Base-by-base conservation (phyloP, 2,329 filamentous ascomycete species). In the Myriosclerotinia curreyana region DNA sequence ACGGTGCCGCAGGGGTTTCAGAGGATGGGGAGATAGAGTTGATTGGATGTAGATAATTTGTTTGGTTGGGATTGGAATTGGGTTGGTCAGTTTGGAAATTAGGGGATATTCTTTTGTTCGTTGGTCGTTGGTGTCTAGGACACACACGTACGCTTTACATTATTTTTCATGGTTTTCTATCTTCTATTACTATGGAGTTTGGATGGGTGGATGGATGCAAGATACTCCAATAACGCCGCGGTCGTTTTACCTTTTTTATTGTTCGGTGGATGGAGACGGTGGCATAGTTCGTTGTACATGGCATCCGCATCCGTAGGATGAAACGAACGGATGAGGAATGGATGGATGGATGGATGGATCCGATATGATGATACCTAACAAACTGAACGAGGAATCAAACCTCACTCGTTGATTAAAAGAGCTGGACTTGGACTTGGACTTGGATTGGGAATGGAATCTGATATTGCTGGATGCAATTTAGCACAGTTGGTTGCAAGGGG, bases 1-100 rank as follows among this genome's bases (percentile, higher is more conserved):
- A 11, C 75, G 70, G 50, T 79, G 80, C 67, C 68, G 28, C 55
- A 60, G 9, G 56, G 69, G 25, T 70, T 72, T 53, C 70, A 66
- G 25, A 70, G 66, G 65, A 65, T 71, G 20, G 72, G 73, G 20
- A 68, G 28, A 52, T 34, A 25, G 17, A n/a, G 25, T 28, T 46
- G 17, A 28, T 12, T 11, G 42, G 28, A 31, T 56, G 40, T 56
- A 56, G 53, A 46, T 56, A 56, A 46, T 56, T 31, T 44, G 14
- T 56, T n/a, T 9, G 6, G 12, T 56, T 3, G 15, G 38, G 40
- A 28, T 28, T 12, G 28, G 28, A 31, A 2, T 6, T 2, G 54
- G 40, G 20, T 34, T 28, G 12, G n/a, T 9, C 46, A 49, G n/a
- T 5, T 49, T 49, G 7, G 20, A 20, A 22, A 5, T 17, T 31